Base-by-base conservation (phyloP, 768 basidiomycete genomes). In the Amanita subjunquillea region DNA sequence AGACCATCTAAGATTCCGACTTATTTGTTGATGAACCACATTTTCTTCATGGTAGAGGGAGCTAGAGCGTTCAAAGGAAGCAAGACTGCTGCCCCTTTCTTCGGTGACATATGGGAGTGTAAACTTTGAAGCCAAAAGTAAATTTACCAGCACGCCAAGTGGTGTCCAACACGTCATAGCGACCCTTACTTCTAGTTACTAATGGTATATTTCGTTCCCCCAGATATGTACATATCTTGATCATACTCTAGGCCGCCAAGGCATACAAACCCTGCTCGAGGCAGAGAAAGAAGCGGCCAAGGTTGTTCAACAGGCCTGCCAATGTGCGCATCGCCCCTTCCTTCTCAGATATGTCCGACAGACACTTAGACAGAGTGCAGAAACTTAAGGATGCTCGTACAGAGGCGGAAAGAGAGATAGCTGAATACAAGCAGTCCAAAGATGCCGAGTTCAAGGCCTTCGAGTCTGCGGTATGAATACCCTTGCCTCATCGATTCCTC, bases 211-310 rank as follows among this genome's bases (percentile, higher is more conserved):
- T 10, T 32, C 44, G 27, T 29, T 8, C 25, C n/a, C 29, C 9
- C 10, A 17, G 4, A 17, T 6, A 15, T 27, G 3, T 45, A 12
- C 17, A 5, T 13, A 7, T 15, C 12, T 3, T 29, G 20, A 46
- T 30, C n/a, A 17, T 23, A 17, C 4, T 27, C 40, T 58, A 91
- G 87, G 82, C 89, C 59, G 80, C 87, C 37, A 93, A 69, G 92
- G 92, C 53, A 98, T 98, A 54, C 92, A 95, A 60, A 96, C 95
- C 1, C 86, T 99, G 44, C 85, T 99, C 54, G 95, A 98, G 71
- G 94, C 96, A 3, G 96, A 99, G 78, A 98, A 98, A 70, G 96
- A 98, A 61, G 96, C 95, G 13, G 85, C 93, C 36, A 95, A 92
- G 74, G 88, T 93, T 62, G 95, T 99, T 10, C 87, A 95, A 69